A percentile compares a stretch with the other conserved stretches of the same genome.
These are phyloP conservation scores for Dioscorea cayenensis DNA, from an alignment of 116 monocot genomes.

Conservation along the genomic window DNA sequence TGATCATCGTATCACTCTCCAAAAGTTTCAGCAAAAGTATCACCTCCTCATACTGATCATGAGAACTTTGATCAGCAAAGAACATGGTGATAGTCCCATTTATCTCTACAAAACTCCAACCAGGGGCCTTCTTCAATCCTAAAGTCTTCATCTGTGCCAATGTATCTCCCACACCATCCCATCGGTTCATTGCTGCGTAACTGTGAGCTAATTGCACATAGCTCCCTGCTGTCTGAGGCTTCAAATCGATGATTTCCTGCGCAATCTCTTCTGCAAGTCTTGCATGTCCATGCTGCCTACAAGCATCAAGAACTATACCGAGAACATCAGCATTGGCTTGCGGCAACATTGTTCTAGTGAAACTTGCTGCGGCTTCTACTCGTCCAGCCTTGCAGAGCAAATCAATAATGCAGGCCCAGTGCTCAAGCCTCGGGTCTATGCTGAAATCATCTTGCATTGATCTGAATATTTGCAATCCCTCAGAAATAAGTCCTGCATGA, in stretches of 20 bases:
- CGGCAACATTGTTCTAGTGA: conserved; percentile 20
- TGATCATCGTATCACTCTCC: conserved; percentile 22
- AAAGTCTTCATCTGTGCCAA: conserved; percentile 42
- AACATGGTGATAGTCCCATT: conserved; percentile 39
- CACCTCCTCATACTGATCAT: conserved; percentile 29
- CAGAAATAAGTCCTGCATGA: conserved; percentile 52
- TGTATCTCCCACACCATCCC: conserved; percentile 49
- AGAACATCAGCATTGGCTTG: conserved; percentile 39
- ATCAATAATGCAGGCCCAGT: conserved; percentile 55
- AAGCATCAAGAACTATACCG: conserved; percentile 69
- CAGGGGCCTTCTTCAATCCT: conserved; percentile 68
- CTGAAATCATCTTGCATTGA: conserved; percentile 42
- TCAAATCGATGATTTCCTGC: conserved; percentile 26
- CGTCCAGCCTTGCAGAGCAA: conserved; percentile 45
- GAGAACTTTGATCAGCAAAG: conserved; percentile 43
- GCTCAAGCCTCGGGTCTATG: conserved; percentile 30
- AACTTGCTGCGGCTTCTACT: conserved; percentile 36
- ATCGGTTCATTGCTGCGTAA: conserved; percentile 40
- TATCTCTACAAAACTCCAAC: conserved; percentile 65
- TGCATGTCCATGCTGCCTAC: conserved; percentile 18
- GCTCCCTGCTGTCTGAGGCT: conserved; percentile 40
- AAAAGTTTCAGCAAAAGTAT: conserved; percentile 25
- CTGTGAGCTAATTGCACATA: conserved; percentile 60
- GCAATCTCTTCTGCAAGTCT: conserved; percentile 38
- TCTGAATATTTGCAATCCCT: conserved; percentile 38